phyloP scores from a whole-genome alignment of 495 filamentous ascomycete species.

The Neurospora africana region DNA sequence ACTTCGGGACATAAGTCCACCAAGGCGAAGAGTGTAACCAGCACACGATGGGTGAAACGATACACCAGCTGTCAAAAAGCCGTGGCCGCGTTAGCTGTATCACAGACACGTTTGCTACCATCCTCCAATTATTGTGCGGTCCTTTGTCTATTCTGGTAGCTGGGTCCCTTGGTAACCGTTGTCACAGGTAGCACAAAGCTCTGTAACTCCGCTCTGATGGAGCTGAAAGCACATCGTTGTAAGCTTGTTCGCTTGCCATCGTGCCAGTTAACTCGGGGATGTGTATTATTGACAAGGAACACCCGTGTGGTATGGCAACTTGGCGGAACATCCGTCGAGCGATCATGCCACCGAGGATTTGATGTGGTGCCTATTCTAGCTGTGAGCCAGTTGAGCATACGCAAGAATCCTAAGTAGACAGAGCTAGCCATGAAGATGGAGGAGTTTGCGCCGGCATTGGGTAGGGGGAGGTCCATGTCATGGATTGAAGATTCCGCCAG shows the following conservation, averaged over 20 bases:
- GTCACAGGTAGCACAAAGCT: background rate
- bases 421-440: background rate
- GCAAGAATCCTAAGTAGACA: background rate
- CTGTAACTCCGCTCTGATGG: background rate
- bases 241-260: background rate
- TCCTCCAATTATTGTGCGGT: background rate
- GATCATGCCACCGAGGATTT: background rate
- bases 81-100: background rate
- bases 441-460: background rate
- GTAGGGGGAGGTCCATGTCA: background rate
- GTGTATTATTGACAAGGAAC: background rate
- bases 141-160: background rate
- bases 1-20: background rate
- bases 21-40: background rate
- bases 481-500: background rate
- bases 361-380: background rate
- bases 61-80: background rate
- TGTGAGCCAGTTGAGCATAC: background rate
- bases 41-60: background rate
- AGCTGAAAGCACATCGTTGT: background rate
- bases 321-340: background rate
- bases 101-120: background rate
- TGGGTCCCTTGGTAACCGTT: background rate
- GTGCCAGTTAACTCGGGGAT: background rate
- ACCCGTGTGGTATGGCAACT: background rate